A percentile compares a stretch with the other conserved stretches of the same genome.
These are phyloP conservation scores for Salix viminalis DNA, from an alignment of 345 rosid genomes.

Conservation along the genomic window DNA sequence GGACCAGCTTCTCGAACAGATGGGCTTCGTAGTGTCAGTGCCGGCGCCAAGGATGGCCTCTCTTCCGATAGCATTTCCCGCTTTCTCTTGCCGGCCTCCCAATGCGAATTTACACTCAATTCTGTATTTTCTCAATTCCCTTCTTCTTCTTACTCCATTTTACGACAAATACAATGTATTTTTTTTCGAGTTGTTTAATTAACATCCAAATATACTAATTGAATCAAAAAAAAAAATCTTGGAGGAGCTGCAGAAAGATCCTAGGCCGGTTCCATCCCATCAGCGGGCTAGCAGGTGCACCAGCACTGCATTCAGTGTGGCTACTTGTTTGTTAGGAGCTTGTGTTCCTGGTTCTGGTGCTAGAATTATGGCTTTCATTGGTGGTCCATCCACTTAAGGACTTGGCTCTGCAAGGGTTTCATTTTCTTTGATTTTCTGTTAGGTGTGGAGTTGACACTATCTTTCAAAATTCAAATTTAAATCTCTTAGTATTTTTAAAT, in stretches of 20 bases:
- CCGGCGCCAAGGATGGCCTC: constrained; percentile 82
- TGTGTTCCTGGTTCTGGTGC: constrained; percentile 97
- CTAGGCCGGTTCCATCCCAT: constrained; percentile 67
- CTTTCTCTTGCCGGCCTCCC: constrained; percentile 79
- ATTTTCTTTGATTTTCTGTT: not conserved
- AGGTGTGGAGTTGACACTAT: no score
- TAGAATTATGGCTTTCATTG: constrained; percentile 86
- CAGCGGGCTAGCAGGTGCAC: constrained; percentile 86
- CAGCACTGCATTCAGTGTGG: constrained; percentile 80
- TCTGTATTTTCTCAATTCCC: constrained; percentile 31
- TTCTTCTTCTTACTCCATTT: not conserved
- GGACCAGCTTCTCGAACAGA: constrained; percentile 78
- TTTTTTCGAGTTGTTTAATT: not conserved
- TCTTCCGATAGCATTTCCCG: constrained; percentile 83
- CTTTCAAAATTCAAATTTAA: no score
- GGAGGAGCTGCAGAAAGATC: constrained; percentile 86
- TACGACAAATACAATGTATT: not conserved
- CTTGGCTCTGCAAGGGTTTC: constrained; percentile 66
- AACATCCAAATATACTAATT: not conserved
- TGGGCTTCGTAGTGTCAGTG: constrained; percentile 91
- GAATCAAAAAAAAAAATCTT: constrained; percentile 38
- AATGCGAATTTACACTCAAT: constrained; percentile 78
- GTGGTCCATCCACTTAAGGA: constrained; percentile 93
- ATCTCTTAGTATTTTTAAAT: no score
- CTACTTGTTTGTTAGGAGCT: constrained; percentile 81